phyloP scores from a whole-genome alignment of 2,329 filamentous ascomycete genomes.

The Cladophialophora psammophila region DNA sequence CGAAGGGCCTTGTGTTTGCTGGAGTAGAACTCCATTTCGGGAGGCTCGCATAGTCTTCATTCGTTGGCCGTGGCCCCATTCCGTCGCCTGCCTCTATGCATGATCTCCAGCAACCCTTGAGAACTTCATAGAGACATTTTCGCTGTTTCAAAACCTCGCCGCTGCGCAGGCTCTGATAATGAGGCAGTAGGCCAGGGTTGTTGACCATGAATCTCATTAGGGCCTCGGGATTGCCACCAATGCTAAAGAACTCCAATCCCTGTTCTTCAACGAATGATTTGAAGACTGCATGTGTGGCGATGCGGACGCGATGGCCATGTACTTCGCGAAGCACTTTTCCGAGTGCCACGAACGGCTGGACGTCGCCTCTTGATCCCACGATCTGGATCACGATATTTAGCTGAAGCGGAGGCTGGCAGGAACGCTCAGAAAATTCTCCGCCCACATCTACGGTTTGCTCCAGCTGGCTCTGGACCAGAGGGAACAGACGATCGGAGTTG shows the following conservation, averaged over 20 bases:
- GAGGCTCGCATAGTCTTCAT: no score
- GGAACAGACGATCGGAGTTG: neutral
- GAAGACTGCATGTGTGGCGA: slow-evolving; percentile 76
- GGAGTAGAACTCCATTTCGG: no score
- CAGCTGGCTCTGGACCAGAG: no score
- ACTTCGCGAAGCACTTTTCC: slow-evolving; percentile 68
- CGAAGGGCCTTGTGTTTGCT: slow-evolving; percentile 70
- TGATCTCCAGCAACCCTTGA: slow-evolving; percentile 76
- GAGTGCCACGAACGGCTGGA: slow-evolving; percentile 76
- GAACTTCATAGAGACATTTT: slow-evolving; percentile 77
- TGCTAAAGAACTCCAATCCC: slow-evolving; percentile 76
- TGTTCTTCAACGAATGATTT: slow-evolving; percentile 71
- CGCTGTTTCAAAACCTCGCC: slow-evolving; percentile 78
- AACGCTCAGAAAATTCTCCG: no score
- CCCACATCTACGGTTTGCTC: no score
- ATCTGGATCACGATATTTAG: slow-evolving; percentile 77
- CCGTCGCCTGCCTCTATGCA: slow-evolving; percentile 41
- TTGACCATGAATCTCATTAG: slow-evolving; percentile 92
- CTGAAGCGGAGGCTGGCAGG: neutral
- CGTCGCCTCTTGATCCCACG: slow-evolving; percentile 75
- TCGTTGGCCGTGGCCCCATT: no score
- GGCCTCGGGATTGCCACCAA: slow-evolving; percentile 75
- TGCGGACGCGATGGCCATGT: slow-evolving; percentile 73
- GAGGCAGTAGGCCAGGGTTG: slow-evolving; percentile 83
- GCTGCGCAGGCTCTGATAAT: slow-evolving; percentile 74